phyloP scores from a whole-genome alignment of 2,329 filamentous ascomycete genomes.

The Epichloe festucae region DNA sequence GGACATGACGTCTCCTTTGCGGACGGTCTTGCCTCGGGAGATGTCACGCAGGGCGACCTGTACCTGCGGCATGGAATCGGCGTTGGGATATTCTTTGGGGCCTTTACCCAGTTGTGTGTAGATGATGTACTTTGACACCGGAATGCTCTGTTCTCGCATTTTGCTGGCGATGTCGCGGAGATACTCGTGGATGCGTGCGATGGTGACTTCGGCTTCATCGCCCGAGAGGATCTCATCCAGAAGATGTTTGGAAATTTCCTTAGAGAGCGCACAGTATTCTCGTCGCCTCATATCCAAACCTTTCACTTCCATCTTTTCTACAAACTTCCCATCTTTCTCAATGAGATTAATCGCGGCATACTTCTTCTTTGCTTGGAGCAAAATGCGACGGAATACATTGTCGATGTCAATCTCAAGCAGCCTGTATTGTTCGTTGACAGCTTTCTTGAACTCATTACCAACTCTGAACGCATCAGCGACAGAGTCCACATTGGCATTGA shows the following conservation, averaged over 20 bases:
- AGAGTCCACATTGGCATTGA: constrained; percentile 95
- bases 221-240: constrained; percentile 93
- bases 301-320: constrained; percentile 95
- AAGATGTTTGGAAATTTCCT: constrained; percentile 82
- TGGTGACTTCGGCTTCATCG: constrained; percentile 76
- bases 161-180: constrained; percentile 70
- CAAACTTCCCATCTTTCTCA: constrained; percentile 75
- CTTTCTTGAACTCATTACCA: constrained; percentile 85
- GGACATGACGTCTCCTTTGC: constrained; percentile 89
- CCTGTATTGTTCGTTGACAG: constrained; percentile 87
- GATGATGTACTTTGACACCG: constrained; percentile 84
- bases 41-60: constrained; percentile 87
- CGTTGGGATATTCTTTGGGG: constrained; percentile 87
- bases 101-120: constrained; percentile 94
- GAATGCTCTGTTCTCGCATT: constrained; percentile 71
- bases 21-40: constrained; percentile 72
- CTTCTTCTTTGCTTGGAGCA: constrained; percentile 98
- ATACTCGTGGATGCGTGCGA: constrained; percentile 87
- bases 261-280: constrained; percentile 91
- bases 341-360: constrained; percentile 94
- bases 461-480: constrained; percentile 83
- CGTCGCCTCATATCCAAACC: constrained; percentile 95
- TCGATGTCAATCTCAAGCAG: constrained; percentile 96
- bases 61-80: constrained; percentile 89
- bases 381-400: constrained; percentile 84